Conservation (phyloP, 2,329 filamentous ascomycete species). For the Aspergillus jensenii region DNA sequence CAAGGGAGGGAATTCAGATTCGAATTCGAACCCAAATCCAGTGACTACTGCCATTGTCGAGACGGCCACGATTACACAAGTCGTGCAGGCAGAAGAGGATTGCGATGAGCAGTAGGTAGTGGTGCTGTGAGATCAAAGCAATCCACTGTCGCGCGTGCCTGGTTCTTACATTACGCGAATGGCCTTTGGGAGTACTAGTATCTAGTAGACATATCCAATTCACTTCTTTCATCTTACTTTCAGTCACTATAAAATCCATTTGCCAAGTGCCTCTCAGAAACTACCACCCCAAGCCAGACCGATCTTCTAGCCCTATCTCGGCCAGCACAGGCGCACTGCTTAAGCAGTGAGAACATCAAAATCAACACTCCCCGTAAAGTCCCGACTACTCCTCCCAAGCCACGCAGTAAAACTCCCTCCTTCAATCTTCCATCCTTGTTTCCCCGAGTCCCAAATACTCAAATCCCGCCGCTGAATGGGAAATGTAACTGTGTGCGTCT, state of each 20-base stretch:
- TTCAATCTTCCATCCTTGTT: constrained; percentile 34
- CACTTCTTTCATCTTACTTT: too few species aligned
- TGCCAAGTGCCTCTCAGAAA: too few species aligned
- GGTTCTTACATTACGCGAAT: too few species aligned
- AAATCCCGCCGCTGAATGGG: constrained; percentile 42
- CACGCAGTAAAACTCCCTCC: constrained; percentile 21
- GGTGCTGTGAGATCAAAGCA: too few species aligned
- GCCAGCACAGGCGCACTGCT: too few species aligned
- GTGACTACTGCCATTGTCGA: not conserved
- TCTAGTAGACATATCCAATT: too few species aligned
- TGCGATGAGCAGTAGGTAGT: not conserved
- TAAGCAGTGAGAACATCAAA: not conserved
- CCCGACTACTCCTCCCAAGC: constrained; percentile 18
- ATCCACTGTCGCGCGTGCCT: too few species aligned
- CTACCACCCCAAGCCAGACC: too few species aligned
- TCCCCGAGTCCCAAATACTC: constrained; percentile 34
- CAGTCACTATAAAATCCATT: too few species aligned
- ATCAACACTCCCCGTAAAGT: not conserved
- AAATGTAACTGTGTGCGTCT: constrained; percentile 44
- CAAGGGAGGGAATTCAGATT: not conserved
- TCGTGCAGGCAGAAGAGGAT: not conserved
- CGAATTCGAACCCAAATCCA: not conserved
- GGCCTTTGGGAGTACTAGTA: too few species aligned
- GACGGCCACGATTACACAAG: not conserved
- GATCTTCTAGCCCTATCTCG: too few species aligned